A percentile compares a stretch with the other conserved stretches of the same genome.
Conservation (phyloP, 495 filamentous ascomycete genomes). For the Annulohypoxylon moriforme region DNA sequence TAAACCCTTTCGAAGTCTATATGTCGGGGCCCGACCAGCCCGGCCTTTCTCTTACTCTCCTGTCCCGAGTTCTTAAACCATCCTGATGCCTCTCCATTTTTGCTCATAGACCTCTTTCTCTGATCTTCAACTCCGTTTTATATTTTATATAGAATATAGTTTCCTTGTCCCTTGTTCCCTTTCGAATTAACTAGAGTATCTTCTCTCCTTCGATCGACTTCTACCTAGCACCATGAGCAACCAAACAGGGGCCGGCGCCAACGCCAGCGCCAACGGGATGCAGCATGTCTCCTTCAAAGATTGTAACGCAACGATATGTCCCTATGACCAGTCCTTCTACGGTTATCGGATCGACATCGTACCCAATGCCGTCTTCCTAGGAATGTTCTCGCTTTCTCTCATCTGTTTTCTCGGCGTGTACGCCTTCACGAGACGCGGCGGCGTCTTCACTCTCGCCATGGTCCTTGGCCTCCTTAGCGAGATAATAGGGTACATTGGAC, state of each 20-base stretch:
- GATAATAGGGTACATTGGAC: conserved; percentile 59
- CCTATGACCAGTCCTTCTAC: conserved; percentile 52
- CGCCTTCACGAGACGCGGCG: conserved; percentile 48
- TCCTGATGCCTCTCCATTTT: background rate
- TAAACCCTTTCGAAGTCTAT: background rate
- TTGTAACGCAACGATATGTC: conserved; percentile 31
- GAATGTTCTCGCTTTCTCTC: conserved; percentile 55
- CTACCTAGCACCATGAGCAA: conserved; percentile 19
- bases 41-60: background rate
- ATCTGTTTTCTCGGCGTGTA: conserved; percentile 57
- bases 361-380: conserved; percentile 57
- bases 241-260: conserved; percentile 5
- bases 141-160: background rate
- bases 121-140: background rate
- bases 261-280: background rate
- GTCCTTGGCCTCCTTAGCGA: conserved; percentile 55
- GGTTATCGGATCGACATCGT: conserved; percentile 56
- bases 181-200: background rate
- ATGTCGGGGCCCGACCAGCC: background rate
- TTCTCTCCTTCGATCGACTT: background rate
- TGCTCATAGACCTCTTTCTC: background rate
- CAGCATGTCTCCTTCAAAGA: conserved; percentile 19
- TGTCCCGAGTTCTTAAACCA: background rate
- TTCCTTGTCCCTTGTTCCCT: background rate
- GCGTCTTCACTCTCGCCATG: conserved; percentile 56